These are phyloP conservation scores for Oryza officinalis DNA, from an alignment of 176 grass and related monocot species.

Conservation along the genomic window DNA sequence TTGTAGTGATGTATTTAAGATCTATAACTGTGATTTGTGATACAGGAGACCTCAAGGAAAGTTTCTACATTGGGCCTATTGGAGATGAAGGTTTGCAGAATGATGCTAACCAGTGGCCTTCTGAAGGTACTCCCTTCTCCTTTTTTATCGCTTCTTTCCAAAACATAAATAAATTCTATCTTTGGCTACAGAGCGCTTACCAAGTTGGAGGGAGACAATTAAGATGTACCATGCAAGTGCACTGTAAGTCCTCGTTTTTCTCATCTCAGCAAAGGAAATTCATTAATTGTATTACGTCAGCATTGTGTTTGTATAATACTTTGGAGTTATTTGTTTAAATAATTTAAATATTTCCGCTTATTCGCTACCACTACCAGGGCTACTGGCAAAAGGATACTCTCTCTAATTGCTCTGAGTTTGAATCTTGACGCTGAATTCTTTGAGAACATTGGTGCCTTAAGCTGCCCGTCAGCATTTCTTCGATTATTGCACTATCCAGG, in stretches of 20 bases:
- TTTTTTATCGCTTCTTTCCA: background rate
- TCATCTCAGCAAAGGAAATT: background rate
- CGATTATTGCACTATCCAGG: slow-evolving; percentile 66
- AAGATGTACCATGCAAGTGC: slow-evolving; percentile 43
- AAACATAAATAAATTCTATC: background rate
- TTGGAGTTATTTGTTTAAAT: background rate
- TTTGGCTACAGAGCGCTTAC: slow-evolving; percentile 46
- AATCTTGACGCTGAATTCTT: slow-evolving; percentile 58
- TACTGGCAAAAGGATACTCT: slow-evolving; percentile 46
- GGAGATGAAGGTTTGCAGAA: slow-evolving; percentile 29
- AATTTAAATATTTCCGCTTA: background rate
- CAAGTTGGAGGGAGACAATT: slow-evolving; percentile 62
- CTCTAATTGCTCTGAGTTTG: slow-evolving; percentile 71
- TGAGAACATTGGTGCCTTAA: background rate
- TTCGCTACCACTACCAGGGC: background rate
- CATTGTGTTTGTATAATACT: background rate
- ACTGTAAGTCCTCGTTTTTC: slow-evolving; percentile 43
- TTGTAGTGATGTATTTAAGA: slow-evolving; percentile 13
- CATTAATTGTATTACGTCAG: no score
- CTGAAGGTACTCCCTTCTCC: background rate
- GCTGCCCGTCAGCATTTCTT: slow-evolving; percentile 41
- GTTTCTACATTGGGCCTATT: slow-evolving; percentile 61
- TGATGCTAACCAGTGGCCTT: slow-evolving; percentile 68
- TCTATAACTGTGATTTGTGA: background rate
- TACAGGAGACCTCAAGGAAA: slow-evolving; percentile 77